These are phyloP conservation scores for Candida frijolesensis DNA, from an alignment of 1,139 yeast species.

Conservation along the genomic window DNA sequence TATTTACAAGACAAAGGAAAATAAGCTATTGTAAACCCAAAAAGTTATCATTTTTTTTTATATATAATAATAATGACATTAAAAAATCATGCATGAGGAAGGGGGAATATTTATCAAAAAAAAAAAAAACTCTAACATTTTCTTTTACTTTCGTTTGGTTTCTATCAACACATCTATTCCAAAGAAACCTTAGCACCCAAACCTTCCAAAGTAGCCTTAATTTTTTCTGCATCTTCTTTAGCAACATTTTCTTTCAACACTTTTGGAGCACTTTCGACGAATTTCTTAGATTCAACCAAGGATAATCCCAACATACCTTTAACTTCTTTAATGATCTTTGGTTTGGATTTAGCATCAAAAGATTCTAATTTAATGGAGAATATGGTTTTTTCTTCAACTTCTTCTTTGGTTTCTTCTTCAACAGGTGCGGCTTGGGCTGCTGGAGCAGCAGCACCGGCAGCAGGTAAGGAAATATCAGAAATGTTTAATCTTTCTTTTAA, in stretches of 20 bases:
- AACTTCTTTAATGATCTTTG: slow-evolving; percentile 96
- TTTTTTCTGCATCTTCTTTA: slow-evolving; percentile 89
- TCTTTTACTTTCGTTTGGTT: not conserved
- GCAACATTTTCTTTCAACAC: slow-evolving; percentile 82
- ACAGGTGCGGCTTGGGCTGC: slow-evolving; percentile 55
- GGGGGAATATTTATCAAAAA: not conserved
- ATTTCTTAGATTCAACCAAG: slow-evolving; percentile 94
- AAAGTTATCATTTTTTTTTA: not conserved
- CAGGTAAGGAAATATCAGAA: slow-evolving; percentile 90
- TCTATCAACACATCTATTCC: slow-evolving; percentile 53
- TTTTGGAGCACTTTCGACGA: slow-evolving; percentile 97
- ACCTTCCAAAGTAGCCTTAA: slow-evolving; percentile 89
- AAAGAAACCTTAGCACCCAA: slow-evolving; percentile 90
- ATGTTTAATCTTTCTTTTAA: slow-evolving; percentile 86
- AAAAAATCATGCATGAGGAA: slow-evolving; percentile 5
- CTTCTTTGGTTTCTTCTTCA: slow-evolving; percentile 78
- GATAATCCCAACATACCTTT: slow-evolving; percentile 89
- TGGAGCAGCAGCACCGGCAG: slow-evolving; percentile 68
- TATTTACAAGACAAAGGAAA: slow-evolving; percentile 9
- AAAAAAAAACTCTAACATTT: slow-evolving; percentile 1
- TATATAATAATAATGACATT: slow-evolving; percentile 1
- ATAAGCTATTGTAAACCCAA: slow-evolving; percentile 10
- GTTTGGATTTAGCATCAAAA: slow-evolving; percentile 93
- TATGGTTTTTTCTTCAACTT: slow-evolving; percentile 89
- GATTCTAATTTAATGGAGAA: slow-evolving; percentile 90